Conservation (phyloP, 2,329 filamentous ascomycete genomes). For the Westerdykella sp. region DNA sequence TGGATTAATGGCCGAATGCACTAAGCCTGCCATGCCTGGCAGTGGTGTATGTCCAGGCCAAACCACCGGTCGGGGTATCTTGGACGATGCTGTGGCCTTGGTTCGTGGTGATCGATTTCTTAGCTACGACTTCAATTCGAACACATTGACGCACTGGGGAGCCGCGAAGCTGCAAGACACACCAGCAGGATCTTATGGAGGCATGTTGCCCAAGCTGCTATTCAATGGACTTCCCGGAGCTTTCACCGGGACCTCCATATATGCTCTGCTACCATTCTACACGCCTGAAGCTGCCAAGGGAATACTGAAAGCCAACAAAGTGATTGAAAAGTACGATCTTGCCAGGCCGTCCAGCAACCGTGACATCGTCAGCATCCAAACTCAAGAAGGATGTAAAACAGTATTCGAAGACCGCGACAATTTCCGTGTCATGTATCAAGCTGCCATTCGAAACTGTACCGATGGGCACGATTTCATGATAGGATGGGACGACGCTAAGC, state of each 20-base stretch:
- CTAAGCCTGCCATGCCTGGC: constrained; percentile 61
- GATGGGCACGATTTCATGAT: constrained; percentile 45
- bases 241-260: constrained; percentile 46
- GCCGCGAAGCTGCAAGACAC: constrained; percentile 39
- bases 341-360: constrained; percentile 39
- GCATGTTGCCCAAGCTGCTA: constrained; percentile 39
- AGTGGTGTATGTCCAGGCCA: constrained; percentile 63
- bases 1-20: constrained; percentile 64
- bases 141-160: constrained; percentile 44
- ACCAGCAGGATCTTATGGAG: constrained; percentile 39
- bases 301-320: constrained; percentile 45
- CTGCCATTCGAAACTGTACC: constrained; percentile 39
- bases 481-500: constrained; percentile 41
- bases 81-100: constrained; percentile 45
- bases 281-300: constrained; percentile 44
- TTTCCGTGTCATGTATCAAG: constrained; percentile 44
- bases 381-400: constrained; percentile 46
- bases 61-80: constrained; percentile 53
- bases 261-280: constrained; percentile 48
- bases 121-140: constrained; percentile 24
- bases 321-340: constrained; percentile 43
- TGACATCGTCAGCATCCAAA: constrained; percentile 44
- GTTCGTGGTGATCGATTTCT: constrained; percentile 16
- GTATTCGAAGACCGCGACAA: constrained; percentile 46
- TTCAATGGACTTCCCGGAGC: constrained; percentile 44